Base-by-base conservation (phyloP, 208 protist genomes). In the Leishmania tarentolae region DNA sequence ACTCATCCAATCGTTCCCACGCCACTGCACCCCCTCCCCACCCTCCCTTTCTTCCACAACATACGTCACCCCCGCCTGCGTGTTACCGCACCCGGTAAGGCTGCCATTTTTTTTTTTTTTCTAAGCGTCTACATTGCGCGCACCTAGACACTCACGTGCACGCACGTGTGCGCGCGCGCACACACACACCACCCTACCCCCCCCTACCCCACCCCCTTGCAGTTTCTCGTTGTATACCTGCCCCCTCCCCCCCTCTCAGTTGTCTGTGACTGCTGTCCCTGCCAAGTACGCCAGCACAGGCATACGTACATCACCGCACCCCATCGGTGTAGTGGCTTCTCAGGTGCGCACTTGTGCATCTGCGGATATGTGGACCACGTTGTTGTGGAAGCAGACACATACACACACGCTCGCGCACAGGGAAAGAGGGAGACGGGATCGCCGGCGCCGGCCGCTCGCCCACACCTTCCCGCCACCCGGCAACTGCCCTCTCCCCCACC, bases 161-260 rank as follows among this genome's bases (percentile, higher is more conserved):
- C 53, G 28, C 15, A 3, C 70, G 72, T 53, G 68, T 52, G 79
- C 65, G 73, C 57, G 75, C 0, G 69, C 65, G 77, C 46, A 72
- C 53, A 78, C 46, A 77, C 74, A 74, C 57, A 46, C 73, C n/a
- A n/a, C n/a, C n/a, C n/a, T n/a, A n/a, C n/a, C n/a, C n/a, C n/a
- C n/a, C n/a, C n/a, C n/a, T n/a, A n/a, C n/a, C n/a, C n/a, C n/a
- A n/a, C 46, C 6, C 46, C 0, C 46, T 24, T 31, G 46, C 46
- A 57, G 11, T 1, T 56, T n/a, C 40, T 75, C 71, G 44, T 21
- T 50, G 1, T 52, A 17, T 56, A 11, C 46, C 1, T 57, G 46
- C 24, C 40, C 24, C 3, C 40, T 3, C 46, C 1, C 37, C 24
- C 24, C 40, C 24, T 17, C 40, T 3, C 71, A 17, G 9, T 47